Conservation (phyloP, 2,329 filamentous ascomycete genomes). For the Penicillium sp. region DNA sequence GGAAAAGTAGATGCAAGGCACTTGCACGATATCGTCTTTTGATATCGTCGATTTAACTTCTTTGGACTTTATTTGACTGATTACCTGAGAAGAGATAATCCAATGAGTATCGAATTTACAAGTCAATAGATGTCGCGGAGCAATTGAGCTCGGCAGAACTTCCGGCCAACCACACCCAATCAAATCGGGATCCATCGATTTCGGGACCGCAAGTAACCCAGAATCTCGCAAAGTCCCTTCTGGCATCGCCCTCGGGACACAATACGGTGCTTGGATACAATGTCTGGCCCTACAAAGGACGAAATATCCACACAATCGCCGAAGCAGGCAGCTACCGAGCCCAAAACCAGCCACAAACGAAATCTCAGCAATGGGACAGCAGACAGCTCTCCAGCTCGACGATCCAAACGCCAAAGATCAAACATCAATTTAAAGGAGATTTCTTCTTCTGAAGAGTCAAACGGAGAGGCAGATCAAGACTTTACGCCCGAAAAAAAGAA, state of each 20-base stretch:
- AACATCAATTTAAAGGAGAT: constrained; percentile 19
- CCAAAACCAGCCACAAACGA: constrained; percentile 26
- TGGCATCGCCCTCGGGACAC: not conserved
- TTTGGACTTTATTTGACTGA: not conserved
- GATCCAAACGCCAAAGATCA: constrained; percentile 33
- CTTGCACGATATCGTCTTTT: not conserved
- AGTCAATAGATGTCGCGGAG: not conserved
- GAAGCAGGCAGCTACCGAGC: constrained; percentile 6
- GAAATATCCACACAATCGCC: not conserved
- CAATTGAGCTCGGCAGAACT: not conserved
- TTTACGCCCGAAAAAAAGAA: constrained; percentile 7
- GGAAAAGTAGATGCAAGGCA: not conserved
- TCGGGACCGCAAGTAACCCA: constrained; percentile 1
- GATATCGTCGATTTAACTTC: too few relatives aligned
- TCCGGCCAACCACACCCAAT: constrained; percentile 2
- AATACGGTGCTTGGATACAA: not conserved
- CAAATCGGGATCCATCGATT: constrained; percentile 1
- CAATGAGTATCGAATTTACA: not conserved
- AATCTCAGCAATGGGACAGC: constrained; percentile 26
- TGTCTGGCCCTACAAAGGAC: not conserved
- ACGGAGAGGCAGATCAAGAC: constrained; percentile 16
- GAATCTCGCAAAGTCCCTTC: not conserved
- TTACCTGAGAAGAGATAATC: not conserved
- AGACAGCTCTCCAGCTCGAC: constrained; percentile 24
- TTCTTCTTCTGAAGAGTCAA: constrained; percentile 16